These are phyloP conservation scores for Aspergillus steynii DNA, from an alignment of 495 filamentous ascomycete species.

Conservation along the genomic window DNA sequence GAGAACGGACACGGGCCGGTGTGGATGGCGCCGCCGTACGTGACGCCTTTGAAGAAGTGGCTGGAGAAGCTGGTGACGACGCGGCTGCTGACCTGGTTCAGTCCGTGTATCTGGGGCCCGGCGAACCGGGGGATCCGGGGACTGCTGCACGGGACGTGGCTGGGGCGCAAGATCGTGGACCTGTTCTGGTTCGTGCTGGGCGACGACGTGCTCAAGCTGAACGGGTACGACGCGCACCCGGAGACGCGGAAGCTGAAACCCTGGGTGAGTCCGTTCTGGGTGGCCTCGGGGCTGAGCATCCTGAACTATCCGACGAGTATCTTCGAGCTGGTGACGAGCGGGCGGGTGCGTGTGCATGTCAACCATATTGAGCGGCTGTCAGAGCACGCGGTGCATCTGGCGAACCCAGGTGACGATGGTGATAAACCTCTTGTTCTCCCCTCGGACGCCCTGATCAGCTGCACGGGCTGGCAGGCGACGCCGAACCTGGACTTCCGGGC, in stretches of 20 bases:
- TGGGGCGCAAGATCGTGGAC: slow-evolving; percentile 69
- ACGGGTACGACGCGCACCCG: slow-evolving; percentile 59
- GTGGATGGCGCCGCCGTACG: slow-evolving; percentile 68
- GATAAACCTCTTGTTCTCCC: slow-evolving; percentile 7
- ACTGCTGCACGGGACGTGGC: slow-evolving; percentile 65
- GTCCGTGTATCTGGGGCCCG: slow-evolving; percentile 61
- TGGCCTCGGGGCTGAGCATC: slow-evolving; percentile 61
- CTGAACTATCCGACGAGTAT: slow-evolving; percentile 69
- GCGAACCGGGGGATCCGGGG: slow-evolving; percentile 40
- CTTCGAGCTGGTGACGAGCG: slow-evolving; percentile 60
- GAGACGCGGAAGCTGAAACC: slow-evolving; percentile 66
- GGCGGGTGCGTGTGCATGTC: slow-evolving; percentile 61
- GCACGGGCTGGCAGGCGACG: slow-evolving; percentile 67
- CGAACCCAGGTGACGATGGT: slow-evolving; percentile 34
- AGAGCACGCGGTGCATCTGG: slow-evolving; percentile 52
- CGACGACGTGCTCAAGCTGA: slow-evolving; percentile 58
- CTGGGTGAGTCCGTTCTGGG: slow-evolving; percentile 64
- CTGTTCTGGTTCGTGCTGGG: slow-evolving; percentile 65
- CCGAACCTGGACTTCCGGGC: slow-evolving; percentile 66
- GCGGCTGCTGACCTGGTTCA: slow-evolving; percentile 65
- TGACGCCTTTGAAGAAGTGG: slow-evolving; percentile 61
- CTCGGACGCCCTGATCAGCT: slow-evolving; percentile 64
- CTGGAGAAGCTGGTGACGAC: slow-evolving; percentile 66
- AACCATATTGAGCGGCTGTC: slow-evolving; percentile 58
- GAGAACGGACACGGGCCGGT: slow-evolving; percentile 70